phyloP scores from a whole-genome alignment of 2,329 filamentous ascomycete genomes.

The Tolypocladium guangdongense region DNA sequence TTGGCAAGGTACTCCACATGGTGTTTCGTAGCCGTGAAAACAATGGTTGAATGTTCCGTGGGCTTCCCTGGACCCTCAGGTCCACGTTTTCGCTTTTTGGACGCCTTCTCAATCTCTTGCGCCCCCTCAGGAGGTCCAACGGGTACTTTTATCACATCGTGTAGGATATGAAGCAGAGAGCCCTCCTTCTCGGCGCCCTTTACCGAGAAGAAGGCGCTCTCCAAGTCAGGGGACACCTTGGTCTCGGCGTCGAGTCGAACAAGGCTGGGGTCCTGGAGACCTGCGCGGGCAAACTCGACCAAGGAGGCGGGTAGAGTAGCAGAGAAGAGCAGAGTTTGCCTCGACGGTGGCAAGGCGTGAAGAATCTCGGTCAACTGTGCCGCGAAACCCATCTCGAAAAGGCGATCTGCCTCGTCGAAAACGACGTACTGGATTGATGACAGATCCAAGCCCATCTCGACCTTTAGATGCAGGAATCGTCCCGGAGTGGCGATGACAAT shows the following conservation, averaged over 20 bases:
- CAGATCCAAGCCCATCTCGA: constrained; percentile 90
- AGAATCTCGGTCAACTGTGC: constrained; percentile 89
- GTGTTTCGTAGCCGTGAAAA: constrained; percentile 93
- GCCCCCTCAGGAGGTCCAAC: constrained; percentile 47
- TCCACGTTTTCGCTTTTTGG: constrained; percentile 63
- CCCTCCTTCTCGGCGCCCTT: constrained; percentile 93
- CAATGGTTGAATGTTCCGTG: constrained; percentile 83
- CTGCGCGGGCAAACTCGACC: constrained; percentile 90
- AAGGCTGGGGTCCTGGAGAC: constrained; percentile 82
- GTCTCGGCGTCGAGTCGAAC: constrained; percentile 88
- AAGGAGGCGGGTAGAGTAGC: constrained; percentile 88
- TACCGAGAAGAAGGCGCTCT: constrained; percentile 88
- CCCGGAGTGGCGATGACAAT: constrained; percentile 96
- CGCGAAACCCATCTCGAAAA: constrained; percentile 98
- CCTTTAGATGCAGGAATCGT: constrained; percentile 90
- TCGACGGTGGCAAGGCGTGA: constrained; percentile 68
- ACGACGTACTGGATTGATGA: constrained; percentile 88
- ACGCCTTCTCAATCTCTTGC: constrained; percentile 31
- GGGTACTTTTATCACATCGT: constrained; percentile 89
- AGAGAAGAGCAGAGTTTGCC: constrained; percentile 91
- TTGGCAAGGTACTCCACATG: constrained; percentile 87
- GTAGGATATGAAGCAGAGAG: constrained; percentile 75
- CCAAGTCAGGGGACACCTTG: constrained; percentile 91
- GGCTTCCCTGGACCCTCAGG: constrained; percentile 51
- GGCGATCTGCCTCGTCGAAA: constrained; percentile 91